Conservation (phyloP, 2,329 filamentous ascomycete genomes). For the Helicocarpus griseus region DNA sequence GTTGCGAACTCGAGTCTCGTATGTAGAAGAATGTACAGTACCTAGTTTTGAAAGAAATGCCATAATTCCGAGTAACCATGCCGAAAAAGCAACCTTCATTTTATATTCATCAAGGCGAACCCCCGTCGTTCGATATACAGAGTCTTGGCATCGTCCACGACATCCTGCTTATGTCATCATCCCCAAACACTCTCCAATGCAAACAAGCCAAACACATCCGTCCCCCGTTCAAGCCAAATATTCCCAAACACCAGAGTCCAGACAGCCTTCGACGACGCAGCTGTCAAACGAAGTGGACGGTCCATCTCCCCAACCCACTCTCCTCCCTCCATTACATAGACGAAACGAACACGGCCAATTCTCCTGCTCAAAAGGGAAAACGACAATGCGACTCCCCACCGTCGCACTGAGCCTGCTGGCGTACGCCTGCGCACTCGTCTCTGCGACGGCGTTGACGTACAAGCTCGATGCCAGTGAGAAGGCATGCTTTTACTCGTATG, state of each 20-base stretch:
- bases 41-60: not conserved
- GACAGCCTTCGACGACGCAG: not conserved
- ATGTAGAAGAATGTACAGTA: not conserved
- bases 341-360: not conserved
- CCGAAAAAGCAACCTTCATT: no score
- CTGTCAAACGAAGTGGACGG: not conserved
- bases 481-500: conserved; percentile 84
- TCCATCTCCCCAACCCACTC: not conserved
- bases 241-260: conserved; percentile 1
- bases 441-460: conserved; percentile 89
- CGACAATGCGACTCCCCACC: conserved; percentile 54
- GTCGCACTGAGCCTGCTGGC: conserved; percentile 61
- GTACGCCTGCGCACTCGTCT: conserved; percentile 60
- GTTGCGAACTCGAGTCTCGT: no score
- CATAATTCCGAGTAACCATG: no score
- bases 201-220: conserved; percentile 12
- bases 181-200: not conserved
- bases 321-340: not conserved
- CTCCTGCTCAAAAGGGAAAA: not conserved
- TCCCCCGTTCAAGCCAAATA: conserved; percentile 6
- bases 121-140: not conserved
- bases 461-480: conserved; percentile 83
- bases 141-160: not conserved
- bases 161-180: not conserved
- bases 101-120: no score